phyloP scores from a whole-genome alignment of 2,329 filamentous ascomycete species.

The Malbranchea cinnamomea region DNA sequence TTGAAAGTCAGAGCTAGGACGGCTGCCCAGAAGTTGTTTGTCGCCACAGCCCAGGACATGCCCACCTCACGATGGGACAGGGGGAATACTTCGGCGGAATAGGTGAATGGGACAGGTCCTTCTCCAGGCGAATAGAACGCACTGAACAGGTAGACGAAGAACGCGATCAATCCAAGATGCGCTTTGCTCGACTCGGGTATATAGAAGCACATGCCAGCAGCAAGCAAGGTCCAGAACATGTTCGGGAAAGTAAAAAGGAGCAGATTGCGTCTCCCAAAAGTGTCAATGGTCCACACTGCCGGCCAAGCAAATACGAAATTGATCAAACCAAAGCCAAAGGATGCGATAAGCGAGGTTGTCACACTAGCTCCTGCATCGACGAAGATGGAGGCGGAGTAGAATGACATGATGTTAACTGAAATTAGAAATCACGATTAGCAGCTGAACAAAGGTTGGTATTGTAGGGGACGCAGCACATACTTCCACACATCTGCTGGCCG shows the following conservation, averaged over 20 bases:
- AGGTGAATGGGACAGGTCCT: conserved; percentile 38
- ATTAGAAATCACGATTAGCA: background rate
- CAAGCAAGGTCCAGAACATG: conserved; percentile 53
- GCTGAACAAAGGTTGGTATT: conserved; percentile 4
- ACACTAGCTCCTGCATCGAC: conserved; percentile 30
- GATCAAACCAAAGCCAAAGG: conserved; percentile 46
- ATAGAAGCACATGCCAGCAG: conserved; percentile 44
- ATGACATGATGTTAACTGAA: conserved; percentile 52
- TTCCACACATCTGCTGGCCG: conserved; percentile 22
- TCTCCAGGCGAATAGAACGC: conserved; percentile 52
- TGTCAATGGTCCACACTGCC: conserved; percentile 52
- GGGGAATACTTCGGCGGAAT: conserved; percentile 41
- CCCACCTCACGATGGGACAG: conserved; percentile 40
- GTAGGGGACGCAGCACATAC: conserved; percentile 13
- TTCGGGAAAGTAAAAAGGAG: conserved; percentile 52
- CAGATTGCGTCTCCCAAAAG: conserved; percentile 46
- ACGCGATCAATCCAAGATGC: conserved; percentile 39
- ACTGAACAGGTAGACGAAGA: conserved; percentile 51
- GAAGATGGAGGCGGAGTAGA: conserved; percentile 44
- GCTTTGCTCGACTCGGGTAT: conserved; percentile 28
- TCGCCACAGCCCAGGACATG: conserved; percentile 32
- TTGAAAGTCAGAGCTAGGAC: conserved; percentile 32
- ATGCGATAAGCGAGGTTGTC: conserved; percentile 41
- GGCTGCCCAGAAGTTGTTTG: conserved; percentile 28
- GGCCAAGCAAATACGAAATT: conserved; percentile 52